Conservation (phyloP, 1,139 yeast species). For the Sugiyamaella pinicola region DNA sequence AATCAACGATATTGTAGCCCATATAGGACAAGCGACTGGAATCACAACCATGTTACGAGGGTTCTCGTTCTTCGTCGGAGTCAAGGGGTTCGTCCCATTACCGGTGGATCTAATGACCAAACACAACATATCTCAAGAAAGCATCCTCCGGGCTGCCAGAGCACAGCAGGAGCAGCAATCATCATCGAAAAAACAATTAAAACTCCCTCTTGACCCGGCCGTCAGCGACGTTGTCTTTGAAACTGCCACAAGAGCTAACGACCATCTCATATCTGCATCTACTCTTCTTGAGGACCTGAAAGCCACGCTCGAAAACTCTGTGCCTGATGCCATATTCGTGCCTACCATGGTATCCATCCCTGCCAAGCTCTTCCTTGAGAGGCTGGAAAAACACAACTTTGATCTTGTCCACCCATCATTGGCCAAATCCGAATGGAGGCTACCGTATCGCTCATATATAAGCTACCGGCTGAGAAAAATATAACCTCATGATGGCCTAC, state of each 20-base stretch:
- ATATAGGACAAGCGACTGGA: slow-evolving; percentile 80
- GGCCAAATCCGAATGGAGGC: slow-evolving; percentile 65
- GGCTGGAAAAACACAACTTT: slow-evolving; percentile 64
- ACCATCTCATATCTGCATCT: slow-evolving; percentile 72
- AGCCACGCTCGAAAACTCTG: slow-evolving; percentile 38
- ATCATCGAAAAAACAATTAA: not conserved
- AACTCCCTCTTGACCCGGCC: slow-evolving; percentile 28
- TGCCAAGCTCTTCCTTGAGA: slow-evolving; percentile 59
- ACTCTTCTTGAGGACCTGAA: slow-evolving; percentile 50
- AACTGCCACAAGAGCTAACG: slow-evolving; percentile 75
- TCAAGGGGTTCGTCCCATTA: slow-evolving; percentile 51
- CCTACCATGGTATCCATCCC: slow-evolving; percentile 72
- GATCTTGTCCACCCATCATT: slow-evolving; percentile 57
- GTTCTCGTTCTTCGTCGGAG: slow-evolving; percentile 57
- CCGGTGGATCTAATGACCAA: slow-evolving; percentile 66
- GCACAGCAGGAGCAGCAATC: not conserved
- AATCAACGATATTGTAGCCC: slow-evolving; percentile 66
- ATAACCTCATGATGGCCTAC: not conserved
- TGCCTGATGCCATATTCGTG: slow-evolving; percentile 68
- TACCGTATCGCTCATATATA: slow-evolving; percentile 67
- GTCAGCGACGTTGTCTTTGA: slow-evolving; percentile 67
- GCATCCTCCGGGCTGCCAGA: slow-evolving; percentile 39
- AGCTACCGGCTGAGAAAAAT: slow-evolving; percentile 46
- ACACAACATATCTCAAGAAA: slow-evolving; percentile 64
- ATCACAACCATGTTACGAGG: slow-evolving; percentile 69